These are phyloP conservation scores for Phialophora verrucosa DNA, from an alignment of 2,329 filamentous ascomycete genomes.

Conservation along the genomic window DNA sequence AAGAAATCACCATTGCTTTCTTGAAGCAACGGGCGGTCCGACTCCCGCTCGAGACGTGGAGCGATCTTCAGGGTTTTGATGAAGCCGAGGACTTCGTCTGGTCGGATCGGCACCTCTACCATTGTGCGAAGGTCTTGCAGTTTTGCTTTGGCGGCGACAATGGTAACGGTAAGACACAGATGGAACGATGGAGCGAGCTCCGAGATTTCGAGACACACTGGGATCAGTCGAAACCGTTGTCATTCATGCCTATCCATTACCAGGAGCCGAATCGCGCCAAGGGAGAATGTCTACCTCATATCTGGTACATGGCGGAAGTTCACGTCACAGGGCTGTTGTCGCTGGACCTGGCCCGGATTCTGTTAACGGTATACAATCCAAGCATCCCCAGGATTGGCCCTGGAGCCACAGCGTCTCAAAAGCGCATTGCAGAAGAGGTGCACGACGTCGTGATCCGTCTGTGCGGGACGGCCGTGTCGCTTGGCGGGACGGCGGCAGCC, in stretches of 20 bases:
- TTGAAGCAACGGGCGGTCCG: slow-evolving; percentile 33
- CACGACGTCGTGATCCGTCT: slow-evolving; percentile 57
- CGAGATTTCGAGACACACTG: slow-evolving; percentile 37
- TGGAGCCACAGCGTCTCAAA: slow-evolving; percentile 29
- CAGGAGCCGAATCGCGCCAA: slow-evolving; percentile 34
- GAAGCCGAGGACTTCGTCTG: slow-evolving; percentile 38
- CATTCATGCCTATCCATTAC: slow-evolving; percentile 39
- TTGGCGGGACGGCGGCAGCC: slow-evolving; percentile 65
- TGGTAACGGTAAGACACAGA: slow-evolving; percentile 18
- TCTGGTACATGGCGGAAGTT: slow-evolving; percentile 41
- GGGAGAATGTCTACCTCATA: slow-evolving; percentile 39
- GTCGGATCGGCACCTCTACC: slow-evolving; percentile 64
- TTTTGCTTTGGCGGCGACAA: slow-evolving; percentile 60
- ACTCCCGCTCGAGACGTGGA: slow-evolving; percentile 37
- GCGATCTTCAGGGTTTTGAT: slow-evolving; percentile 35
- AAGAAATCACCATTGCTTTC: slow-evolving; percentile 37
- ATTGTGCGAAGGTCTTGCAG: slow-evolving; percentile 68
- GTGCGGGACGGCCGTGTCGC: slow-evolving; percentile 63
- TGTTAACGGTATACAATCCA: slow-evolving; percentile 42
- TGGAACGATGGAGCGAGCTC: slow-evolving; percentile 37
- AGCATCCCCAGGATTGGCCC: slow-evolving; percentile 40
- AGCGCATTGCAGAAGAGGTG: slow-evolving; percentile 40
- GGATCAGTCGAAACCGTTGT: slow-evolving; percentile 37
- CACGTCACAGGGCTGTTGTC: slow-evolving; percentile 40
- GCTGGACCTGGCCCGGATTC: slow-evolving; percentile 39